Percentiles rank a stretch among this genome's conserved stretches.
These are phyloP conservation scores for Amaranthus palmeri DNA, from an alignment of 148 eudicot genomes.

Conservation along the genomic window DNA sequence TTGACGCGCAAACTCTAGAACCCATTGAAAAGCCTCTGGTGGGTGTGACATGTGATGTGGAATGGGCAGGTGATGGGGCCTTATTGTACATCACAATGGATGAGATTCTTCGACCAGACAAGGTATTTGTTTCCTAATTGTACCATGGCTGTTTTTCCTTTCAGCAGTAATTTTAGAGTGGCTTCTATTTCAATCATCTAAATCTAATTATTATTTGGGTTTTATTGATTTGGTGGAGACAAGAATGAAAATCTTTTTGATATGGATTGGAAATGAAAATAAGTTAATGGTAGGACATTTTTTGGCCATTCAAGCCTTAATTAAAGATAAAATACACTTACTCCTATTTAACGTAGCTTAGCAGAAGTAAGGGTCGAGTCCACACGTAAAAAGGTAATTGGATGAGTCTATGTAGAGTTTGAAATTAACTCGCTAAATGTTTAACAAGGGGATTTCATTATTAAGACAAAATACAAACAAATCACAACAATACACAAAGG, in stretches of 20 bases:
- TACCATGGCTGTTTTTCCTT: not conserved
- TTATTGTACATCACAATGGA: conserved; percentile 81
- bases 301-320: not conserved
- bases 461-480: no score
- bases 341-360: no score
- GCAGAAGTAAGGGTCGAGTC: no score
- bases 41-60: conserved; percentile 56
- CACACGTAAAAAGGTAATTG: no score
- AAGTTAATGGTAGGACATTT: not conserved
- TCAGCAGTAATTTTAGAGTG: not conserved
- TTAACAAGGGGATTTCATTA: no score
- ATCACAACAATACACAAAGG: no score
- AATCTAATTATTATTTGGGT: not conserved
- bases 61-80: conserved; percentile 87
- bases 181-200: not conserved
- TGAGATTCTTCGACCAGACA: conserved; percentile 73
- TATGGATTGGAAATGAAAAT: not conserved
- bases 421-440: no score
- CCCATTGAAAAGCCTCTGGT: conserved; percentile 63
- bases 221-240: not conserved
- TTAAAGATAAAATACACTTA: no score
- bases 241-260: not conserved
- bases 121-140: conserved; percentile 42
- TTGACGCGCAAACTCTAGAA: conserved; percentile 58
- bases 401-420: no score